Conservation (phyloP, 129 eudicot species). For the Chrysanthemum makinoi region DNA sequence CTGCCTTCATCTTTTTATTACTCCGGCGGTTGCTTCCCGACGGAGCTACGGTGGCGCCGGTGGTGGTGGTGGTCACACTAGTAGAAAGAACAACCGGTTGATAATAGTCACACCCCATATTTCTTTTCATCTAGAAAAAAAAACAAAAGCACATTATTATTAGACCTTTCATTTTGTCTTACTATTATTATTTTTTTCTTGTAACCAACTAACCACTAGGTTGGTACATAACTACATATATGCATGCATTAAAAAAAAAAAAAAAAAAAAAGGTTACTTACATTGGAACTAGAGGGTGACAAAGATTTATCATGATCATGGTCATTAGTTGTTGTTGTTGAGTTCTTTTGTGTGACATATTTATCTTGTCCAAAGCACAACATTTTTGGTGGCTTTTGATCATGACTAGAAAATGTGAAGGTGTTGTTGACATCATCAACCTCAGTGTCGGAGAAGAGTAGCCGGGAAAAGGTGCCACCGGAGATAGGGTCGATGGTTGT, state of each 20-base stretch:
- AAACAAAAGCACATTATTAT: conserved; percentile 3
- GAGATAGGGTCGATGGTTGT: conserved; percentile 40
- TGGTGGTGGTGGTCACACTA: conserved; percentile 11
- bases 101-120: conserved; percentile 33
- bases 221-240: background rate
- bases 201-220: background rate
- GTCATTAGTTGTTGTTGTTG: background rate
- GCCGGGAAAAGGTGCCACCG: conserved; percentile 59
- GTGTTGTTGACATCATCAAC: conserved; percentile 13
- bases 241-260: background rate
- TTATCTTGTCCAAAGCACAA: conserved; percentile 51
- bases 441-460: conserved; percentile 48
- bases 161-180: too few species aligned
- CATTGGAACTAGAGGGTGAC: conserved; percentile 41
- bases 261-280: conserved; percentile 14
- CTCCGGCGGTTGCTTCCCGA: conserved; percentile 32
- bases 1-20: conserved; percentile 40
- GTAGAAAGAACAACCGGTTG: conserved; percentile 31
- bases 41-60: conserved; percentile 35
- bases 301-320: conserved; percentile 28
- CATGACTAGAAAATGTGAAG: conserved; percentile 27
- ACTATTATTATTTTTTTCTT: background rate
- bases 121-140: conserved; percentile 49
- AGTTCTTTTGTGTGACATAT: conserved; percentile 18
- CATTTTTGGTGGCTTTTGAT: conserved; percentile 52